Base-by-base conservation (phyloP, 139 green algal genomes). In the Chlamydomonas sphaeroides region DNA sequence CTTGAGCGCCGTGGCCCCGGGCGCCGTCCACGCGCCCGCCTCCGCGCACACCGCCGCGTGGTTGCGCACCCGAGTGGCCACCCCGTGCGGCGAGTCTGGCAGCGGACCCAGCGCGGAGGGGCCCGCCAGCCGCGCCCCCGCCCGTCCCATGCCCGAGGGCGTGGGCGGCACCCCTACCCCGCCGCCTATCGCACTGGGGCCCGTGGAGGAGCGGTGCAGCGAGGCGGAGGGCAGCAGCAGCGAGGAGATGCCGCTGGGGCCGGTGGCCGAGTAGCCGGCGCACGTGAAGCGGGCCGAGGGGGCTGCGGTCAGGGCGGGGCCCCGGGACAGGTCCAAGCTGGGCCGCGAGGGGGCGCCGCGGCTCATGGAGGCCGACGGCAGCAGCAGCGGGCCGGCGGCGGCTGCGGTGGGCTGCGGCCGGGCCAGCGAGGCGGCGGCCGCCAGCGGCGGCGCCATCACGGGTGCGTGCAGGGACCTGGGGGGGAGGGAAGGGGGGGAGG, bases 161-260 rank as follows among this genome's bases (percentile, higher is more conserved):
- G 61, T 67, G 61, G 26, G 11, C 5, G 61, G 11, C 6, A 28
- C 61, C 57, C 17, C 57, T 26, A 30, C 23, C 32, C 57, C 57
- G 57, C 57, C 63, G 63, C 63, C 42, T 38, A 2, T 11, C 39
- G 2, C 3, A 25, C 3, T 20, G 41, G 39, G 25, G 42, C 25
- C 68, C 39, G 62, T 39, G 62, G 15, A 25, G 62, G 62, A 39
- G 4, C 62, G 30, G 62, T 39, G 30, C 28, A 68, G 38, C 25
- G 66, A 61, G 38, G 68, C 69, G 69, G 69, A 33, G 61, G 61
- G n/a, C n/a, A n/a, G n/a, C n/a, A n/a, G n/a, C n/a, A n/a, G n/a
- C n/a, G n/a, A n/a, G n/a, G n/a, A n/a, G n/a, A n/a, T n/a, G n/a
- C n/a, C n/a, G n/a, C n/a, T n/a, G n/a, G n/a, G n/a, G n/a, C n/a